Percentiles rank a stretch among this genome's conserved stretches.
These are phyloP conservation scores for Colletotrichum theobromicola DNA, from an alignment of 2,329 filamentous ascomycete species.

Conservation along the genomic window DNA sequence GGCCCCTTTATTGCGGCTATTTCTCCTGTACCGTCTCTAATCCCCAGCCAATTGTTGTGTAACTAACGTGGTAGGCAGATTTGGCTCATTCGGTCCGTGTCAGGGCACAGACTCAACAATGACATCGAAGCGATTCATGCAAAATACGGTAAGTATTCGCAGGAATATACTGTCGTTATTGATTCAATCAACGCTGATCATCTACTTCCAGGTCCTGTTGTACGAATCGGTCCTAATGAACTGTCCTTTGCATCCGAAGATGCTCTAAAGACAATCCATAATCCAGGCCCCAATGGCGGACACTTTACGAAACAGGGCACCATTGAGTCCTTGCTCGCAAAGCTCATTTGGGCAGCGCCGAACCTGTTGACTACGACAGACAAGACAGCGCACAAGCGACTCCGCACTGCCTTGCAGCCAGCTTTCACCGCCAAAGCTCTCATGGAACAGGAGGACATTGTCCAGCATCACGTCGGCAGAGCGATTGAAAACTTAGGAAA, in stretches of 20 bases:
- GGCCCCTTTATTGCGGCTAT: not conserved
- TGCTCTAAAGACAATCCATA: conserved; percentile 1
- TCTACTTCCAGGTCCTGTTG: not conserved
- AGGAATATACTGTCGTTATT: not conserved
- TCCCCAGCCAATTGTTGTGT: fast-evolving
- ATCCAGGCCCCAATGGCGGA: not conserved
- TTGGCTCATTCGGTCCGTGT: not conserved
- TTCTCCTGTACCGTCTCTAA: not conserved
- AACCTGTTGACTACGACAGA: not conserved
- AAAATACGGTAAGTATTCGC: not conserved
- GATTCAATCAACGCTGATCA: not conserved
- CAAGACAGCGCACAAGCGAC: not conserved
- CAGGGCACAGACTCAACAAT: not conserved
- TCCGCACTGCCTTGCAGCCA: not conserved
- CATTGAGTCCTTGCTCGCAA: not conserved
- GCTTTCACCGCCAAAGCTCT: conserved; percentile 7
- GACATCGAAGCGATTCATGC: not conserved
- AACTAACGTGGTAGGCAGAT: not conserved
- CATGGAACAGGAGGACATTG: conserved; percentile 7
- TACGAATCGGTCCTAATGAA: conserved; percentile 2
- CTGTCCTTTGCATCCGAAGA: not conserved
- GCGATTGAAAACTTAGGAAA: not conserved
- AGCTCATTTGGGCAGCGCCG: conserved; percentile 1
- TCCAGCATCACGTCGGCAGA: not conserved
- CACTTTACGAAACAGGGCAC: conserved; percentile 13